Percentiles rank a stretch among this genome's conserved stretches.
phyloP scores from a whole-genome alignment of 73 alveolate genomes.

The Paramecium primaurelia region DNA sequence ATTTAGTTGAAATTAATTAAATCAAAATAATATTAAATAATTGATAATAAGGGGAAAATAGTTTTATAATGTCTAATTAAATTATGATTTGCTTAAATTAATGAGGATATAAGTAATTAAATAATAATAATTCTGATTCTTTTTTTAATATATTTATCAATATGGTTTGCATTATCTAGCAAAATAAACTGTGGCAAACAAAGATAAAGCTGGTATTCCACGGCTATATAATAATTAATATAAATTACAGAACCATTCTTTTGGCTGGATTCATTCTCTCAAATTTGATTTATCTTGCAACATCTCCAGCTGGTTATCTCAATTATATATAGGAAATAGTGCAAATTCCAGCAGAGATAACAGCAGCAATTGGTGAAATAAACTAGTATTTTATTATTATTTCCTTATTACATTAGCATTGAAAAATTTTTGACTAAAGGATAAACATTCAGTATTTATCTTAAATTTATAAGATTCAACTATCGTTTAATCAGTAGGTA shows the following conservation, averaged over 20 bases:
- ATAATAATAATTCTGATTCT: background rate
- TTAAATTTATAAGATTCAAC: background rate
- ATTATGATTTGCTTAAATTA: no score
- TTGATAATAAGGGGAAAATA: no score
- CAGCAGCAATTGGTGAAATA: background rate
- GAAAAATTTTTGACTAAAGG: background rate
- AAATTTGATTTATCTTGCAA: background rate
- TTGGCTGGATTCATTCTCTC: background rate
- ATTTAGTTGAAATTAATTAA: no score
- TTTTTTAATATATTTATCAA: background rate
- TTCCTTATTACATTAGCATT: background rate
- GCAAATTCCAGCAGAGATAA: background rate
- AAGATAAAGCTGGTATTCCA: background rate
- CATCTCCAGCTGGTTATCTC: constrained; percentile 25
- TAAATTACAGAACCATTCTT: background rate
- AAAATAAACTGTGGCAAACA: background rate
- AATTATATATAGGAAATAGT: background rate
- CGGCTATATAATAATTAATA: background rate
- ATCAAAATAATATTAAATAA: no score
- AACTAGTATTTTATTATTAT: background rate
- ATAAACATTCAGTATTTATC: background rate
- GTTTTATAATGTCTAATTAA: no score
- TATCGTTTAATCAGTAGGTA: background rate
- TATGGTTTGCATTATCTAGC: background rate
- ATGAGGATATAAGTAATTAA: background rate